Conservation (phyloP, 169 alveolate genomes). For the Cyclospora cayetanensis region DNA sequence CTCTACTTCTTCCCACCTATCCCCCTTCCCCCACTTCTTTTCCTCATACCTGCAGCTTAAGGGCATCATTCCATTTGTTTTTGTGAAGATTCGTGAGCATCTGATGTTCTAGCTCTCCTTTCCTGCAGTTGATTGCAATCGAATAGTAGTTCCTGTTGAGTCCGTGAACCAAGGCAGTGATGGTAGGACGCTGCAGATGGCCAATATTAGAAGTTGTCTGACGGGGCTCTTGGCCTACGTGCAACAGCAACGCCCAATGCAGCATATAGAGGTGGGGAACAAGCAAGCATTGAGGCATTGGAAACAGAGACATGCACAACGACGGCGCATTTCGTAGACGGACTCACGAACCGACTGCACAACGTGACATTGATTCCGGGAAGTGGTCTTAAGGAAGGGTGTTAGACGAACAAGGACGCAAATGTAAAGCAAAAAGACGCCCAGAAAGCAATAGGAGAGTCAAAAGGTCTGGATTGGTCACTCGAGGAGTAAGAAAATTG, state of each 20-base stretch:
- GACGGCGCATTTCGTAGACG: not conserved
- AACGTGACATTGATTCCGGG: no score
- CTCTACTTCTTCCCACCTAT: no score
- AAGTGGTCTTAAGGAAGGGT: no score
- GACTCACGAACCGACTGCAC: no score
- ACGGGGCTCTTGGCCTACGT: slow-evolving; percentile 97
- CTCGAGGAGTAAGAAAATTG: no score
- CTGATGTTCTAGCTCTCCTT: slow-evolving; percentile 95
- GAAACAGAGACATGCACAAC: no score
- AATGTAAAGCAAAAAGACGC: no score
- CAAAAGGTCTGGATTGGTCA: no score
- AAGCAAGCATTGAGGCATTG: no score
- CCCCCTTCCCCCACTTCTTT: no score
- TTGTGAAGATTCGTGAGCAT: slow-evolving; percentile 97
- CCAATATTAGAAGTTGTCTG: slow-evolving; percentile 99
- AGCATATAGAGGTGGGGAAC: not conserved
- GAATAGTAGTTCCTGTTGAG: slow-evolving; percentile 97
- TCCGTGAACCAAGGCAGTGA: slow-evolving; percentile 96
- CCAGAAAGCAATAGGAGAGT: no score
- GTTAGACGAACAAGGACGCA: no score
- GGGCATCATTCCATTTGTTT: slow-evolving; percentile 96
- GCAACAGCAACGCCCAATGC: not conserved
- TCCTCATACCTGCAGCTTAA: slow-evolving; percentile 90
- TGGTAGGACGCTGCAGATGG: slow-evolving; percentile 77
- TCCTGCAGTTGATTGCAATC: slow-evolving; percentile 97